Percentiles rank a stretch among this genome's conserved stretches.
Evolutionary conservation across 2,329 filamentous ascomycete genomes (phyloP).

Genomic region (Fusarium temperatum): DNA sequence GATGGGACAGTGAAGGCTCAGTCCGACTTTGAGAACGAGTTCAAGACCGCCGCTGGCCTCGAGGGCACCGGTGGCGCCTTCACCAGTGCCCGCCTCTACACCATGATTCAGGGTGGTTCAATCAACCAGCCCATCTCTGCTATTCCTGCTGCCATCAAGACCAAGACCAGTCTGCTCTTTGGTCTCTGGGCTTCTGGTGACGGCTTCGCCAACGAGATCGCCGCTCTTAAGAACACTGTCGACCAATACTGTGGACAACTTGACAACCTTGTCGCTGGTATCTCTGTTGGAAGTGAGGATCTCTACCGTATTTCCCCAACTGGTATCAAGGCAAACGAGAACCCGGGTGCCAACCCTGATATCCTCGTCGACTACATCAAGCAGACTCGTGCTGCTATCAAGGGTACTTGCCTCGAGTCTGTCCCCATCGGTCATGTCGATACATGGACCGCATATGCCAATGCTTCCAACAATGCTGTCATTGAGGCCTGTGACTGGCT

Average conservation of each 20-base stretch:
- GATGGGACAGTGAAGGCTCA: conserved; percentile 68
- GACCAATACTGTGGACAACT: conserved; percentile 73
- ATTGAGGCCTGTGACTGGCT: conserved; percentile 79
- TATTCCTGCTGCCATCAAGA: conserved; percentile 84
- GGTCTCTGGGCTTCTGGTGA: conserved; percentile 85
- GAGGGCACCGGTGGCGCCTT: conserved; percentile 69
- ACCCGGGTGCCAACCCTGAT: conserved; percentile 69
- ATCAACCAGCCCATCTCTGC: conserved; percentile 72
- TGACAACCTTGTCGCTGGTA: conserved; percentile 75
- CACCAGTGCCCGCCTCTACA: conserved; percentile 78
- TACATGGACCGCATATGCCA: conserved; percentile 84
- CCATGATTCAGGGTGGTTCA: conserved; percentile 75
- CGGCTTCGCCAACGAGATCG: conserved; percentile 76
- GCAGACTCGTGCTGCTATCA: conserved; percentile 70
- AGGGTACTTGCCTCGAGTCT: conserved; percentile 66
- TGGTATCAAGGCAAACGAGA: conserved; percentile 69
- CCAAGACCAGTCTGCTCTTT: conserved; percentile 80
- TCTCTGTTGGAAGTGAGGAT: conserved; percentile 88
- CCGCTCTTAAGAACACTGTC: conserved; percentile 76
- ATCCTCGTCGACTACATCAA: conserved; percentile 75
- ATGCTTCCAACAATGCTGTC: conserved; percentile 75
- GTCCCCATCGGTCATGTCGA: conserved; percentile 84
- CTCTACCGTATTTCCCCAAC: conserved; percentile 81
- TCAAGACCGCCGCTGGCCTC: conserved; percentile 71
- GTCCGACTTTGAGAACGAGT: conserved; percentile 74